Evolutionary conservation across 139 green algal species (phyloP).

Genomic region (Chlorella sp.): DNA sequence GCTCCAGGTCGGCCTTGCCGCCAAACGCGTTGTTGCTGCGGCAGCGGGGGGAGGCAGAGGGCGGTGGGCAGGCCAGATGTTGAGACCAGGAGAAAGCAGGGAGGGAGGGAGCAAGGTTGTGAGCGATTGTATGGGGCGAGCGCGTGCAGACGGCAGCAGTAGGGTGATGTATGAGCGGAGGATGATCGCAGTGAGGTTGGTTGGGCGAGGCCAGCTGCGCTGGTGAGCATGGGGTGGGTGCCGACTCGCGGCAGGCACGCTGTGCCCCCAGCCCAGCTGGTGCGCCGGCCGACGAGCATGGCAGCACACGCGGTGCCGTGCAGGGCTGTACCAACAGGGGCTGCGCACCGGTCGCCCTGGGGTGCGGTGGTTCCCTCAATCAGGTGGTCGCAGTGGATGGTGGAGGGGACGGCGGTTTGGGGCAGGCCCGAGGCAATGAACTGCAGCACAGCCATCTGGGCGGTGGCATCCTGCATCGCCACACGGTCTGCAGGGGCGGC

Average conservation of each 20-base stretch:
- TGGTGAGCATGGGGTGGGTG: not conserved
- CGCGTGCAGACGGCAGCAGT: not conserved
- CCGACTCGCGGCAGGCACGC: not conserved
- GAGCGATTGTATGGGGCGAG: not conserved
- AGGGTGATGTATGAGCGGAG: too few relatives aligned
- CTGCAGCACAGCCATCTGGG: constrained; percentile 97
- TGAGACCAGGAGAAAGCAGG: not conserved
- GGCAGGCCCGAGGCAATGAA: constrained; percentile 96
- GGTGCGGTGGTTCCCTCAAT: constrained; percentile 94
- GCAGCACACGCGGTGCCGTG: not conserved
- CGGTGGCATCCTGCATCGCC: constrained; percentile 96
- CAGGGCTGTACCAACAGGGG: not conserved
- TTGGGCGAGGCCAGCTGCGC: too few relatives aligned
- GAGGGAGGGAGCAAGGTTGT: not conserved
- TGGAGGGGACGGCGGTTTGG: constrained; percentile 90
- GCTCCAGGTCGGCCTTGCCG: constrained; percentile 81
- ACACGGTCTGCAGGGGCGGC: constrained; percentile 79
- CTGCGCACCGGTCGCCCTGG: constrained; percentile 79
- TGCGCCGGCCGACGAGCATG: not conserved
- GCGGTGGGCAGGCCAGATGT: not conserved
- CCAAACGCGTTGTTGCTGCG: constrained; percentile 72
- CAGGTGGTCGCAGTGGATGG: constrained; percentile 97
- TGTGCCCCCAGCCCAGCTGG: not conserved
- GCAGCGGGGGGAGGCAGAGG: not conserved
- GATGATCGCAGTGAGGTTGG: too few relatives aligned